phyloP scores from a whole-genome alignment of 108 stramenopile genomes.

The Stephanodiscus triporus region DNA sequence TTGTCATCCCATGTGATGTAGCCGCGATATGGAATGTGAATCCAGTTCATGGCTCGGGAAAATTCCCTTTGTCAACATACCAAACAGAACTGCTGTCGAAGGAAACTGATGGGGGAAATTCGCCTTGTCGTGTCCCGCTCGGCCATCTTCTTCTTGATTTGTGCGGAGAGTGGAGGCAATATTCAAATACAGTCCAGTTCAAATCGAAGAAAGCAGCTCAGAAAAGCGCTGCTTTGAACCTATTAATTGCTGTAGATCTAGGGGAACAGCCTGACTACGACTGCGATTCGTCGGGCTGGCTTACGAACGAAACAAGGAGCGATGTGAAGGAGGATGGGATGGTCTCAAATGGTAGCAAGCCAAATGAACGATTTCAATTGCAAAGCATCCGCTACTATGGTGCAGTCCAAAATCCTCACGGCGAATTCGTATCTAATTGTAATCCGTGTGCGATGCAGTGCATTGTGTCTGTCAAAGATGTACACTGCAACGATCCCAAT shows the following conservation, averaged over 20 bases:
- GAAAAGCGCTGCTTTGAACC: constrained; percentile 34
- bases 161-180: constrained; percentile 9
- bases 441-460: constrained; percentile 29
- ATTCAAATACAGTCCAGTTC: constrained; percentile 16
- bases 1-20: constrained; percentile 3
- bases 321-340: background rate
- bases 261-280: background rate
- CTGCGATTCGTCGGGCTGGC: background rate
- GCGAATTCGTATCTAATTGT: constrained; percentile 10
- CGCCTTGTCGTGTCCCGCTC: too few relatives aligned
- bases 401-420: constrained; percentile 4
- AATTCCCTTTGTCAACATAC: background rate
- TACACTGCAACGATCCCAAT: background rate
- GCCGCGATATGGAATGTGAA: background rate
- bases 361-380: constrained; percentile 7
- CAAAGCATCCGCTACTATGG: constrained; percentile 14
- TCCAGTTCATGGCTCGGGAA: background rate
- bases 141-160: constrained; percentile 10
- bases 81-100: background rate
- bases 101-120: background rate
- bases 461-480: constrained; percentile 8
- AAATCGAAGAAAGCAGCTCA: constrained; percentile 31
- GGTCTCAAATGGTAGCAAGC: background rate
- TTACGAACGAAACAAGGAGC: background rate
- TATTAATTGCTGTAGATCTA: constrained; percentile 19